Evolutionary conservation across 2,329 filamentous ascomycete species (phyloP).

Genomic region (Talaromyces sp.): DNA sequence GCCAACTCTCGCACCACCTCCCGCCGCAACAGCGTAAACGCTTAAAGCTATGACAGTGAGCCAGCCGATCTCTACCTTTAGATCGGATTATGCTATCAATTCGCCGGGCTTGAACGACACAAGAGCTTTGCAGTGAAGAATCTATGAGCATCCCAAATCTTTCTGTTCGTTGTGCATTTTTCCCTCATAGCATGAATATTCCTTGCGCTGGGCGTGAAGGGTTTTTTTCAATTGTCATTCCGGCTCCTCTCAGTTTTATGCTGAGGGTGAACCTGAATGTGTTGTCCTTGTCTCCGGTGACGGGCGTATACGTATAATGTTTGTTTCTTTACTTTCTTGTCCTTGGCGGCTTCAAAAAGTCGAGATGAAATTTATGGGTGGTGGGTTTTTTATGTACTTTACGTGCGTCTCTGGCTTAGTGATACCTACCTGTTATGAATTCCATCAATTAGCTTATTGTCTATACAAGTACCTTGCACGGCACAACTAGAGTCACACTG

Average conservation of each 20-base stretch:
- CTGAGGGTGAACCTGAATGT: too few relatives aligned
- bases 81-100: too few relatives aligned
- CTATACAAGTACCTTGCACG: neutral
- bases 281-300: neutral
- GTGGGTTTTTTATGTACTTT: neutral
- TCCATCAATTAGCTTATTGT: conserved; percentile 11
- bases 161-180: conserved; percentile 24
- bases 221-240: conserved; percentile 9
- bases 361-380: conserved; percentile 6
- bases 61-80: neutral
- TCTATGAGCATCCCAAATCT: conserved; percentile 16
- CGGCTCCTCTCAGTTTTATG: too few relatives aligned
- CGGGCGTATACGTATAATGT: conserved; percentile 1
- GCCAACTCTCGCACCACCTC: conserved; percentile 24
- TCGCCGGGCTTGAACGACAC: neutral
- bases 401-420: neutral
- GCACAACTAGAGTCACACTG: too few relatives aligned
- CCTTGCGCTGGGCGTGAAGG: conserved; percentile 24
- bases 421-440: conserved; percentile 10
- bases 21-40: conserved; percentile 30
- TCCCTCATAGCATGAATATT: conserved; percentile 15
- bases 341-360: neutral
- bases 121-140: neutral
- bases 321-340: neutral
- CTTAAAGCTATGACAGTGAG: neutral